Percentiles rank a stretch among this genome's conserved stretches.
Evolutionary conservation across 2,329 filamentous ascomycete species (phyloP).

Genomic region (Botrytis paeoniae): DNA sequence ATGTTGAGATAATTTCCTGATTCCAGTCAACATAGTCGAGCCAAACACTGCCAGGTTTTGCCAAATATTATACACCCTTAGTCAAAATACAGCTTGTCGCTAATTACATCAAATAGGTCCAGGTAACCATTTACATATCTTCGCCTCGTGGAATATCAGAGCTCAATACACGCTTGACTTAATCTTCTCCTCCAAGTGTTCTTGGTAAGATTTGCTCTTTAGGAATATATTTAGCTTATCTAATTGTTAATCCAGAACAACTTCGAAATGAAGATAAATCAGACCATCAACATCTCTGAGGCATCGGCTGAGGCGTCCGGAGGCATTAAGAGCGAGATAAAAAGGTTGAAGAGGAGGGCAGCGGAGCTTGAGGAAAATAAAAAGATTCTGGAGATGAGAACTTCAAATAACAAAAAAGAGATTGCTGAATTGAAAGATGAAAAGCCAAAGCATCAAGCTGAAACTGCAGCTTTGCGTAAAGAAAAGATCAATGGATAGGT

Average conservation of each 20-base stretch:
- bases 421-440: neutral
- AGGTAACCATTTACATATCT: neutral
- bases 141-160: neutral
- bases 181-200: neutral
- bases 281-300: neutral
- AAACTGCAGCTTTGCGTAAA: neutral
- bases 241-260: neutral
- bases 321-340: neutral
- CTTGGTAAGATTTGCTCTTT: neutral
- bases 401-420: neutral
- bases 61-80: neutral
- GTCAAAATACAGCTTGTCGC: neutral
- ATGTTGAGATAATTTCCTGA: neutral
- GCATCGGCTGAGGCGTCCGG: neutral
- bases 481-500: neutral
- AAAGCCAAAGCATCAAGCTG: accelerated
- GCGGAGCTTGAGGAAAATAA: accelerated
- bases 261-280: neutral
- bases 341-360: neutral
- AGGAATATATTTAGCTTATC: neutral
- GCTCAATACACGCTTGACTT: neutral
- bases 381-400: neutral
- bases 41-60: neutral
- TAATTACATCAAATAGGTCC: neutral
- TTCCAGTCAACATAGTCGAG: neutral